These are phyloP conservation scores for Solanum hybrid DNA, from an alignment of 305 asterid species.

Conservation along the genomic window DNA sequence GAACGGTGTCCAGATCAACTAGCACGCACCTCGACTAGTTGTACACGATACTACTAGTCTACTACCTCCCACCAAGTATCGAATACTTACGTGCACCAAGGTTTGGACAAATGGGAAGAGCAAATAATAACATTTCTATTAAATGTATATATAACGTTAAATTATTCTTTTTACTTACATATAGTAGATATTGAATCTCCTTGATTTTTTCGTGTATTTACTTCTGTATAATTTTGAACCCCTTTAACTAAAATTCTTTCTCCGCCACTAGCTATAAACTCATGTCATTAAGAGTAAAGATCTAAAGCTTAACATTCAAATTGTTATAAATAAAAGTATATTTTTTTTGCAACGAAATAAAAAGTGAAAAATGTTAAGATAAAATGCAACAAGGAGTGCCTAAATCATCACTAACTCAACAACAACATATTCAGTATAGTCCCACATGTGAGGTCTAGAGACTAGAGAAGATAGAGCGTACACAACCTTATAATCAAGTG, in stretches of 20 bases:
- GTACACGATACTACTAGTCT: fast-evolving
- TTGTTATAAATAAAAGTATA: not conserved
- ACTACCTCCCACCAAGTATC: not conserved
- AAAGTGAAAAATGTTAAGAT: not conserved
- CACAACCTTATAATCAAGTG: not conserved
- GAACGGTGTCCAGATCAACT: not conserved
- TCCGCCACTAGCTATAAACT: not conserved
- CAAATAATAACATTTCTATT: not conserved
- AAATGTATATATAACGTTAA: too few relatives aligned
- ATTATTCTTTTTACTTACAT: too few relatives aligned
- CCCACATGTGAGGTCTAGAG: not conserved
- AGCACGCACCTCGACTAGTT: not conserved
- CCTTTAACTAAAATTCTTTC: not conserved
- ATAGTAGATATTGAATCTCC: not conserved
- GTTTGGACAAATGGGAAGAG: not conserved
- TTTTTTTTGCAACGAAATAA: not conserved
- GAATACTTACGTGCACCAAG: fast-evolving
- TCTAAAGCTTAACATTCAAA: not conserved
- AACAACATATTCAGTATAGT: not conserved
- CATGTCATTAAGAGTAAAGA: not conserved
- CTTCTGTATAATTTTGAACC: not conserved
- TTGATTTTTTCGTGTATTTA: too few relatives aligned
- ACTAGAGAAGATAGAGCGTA: not conserved
- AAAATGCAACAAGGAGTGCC: not conserved
- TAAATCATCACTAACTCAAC: not conserved